A percentile compares a stretch with the other conserved stretches of the same genome.
phyloP scores from a whole-genome alignment of 2,329 filamentous ascomycete genomes.

The Ophiosphaerella korrae region DNA sequence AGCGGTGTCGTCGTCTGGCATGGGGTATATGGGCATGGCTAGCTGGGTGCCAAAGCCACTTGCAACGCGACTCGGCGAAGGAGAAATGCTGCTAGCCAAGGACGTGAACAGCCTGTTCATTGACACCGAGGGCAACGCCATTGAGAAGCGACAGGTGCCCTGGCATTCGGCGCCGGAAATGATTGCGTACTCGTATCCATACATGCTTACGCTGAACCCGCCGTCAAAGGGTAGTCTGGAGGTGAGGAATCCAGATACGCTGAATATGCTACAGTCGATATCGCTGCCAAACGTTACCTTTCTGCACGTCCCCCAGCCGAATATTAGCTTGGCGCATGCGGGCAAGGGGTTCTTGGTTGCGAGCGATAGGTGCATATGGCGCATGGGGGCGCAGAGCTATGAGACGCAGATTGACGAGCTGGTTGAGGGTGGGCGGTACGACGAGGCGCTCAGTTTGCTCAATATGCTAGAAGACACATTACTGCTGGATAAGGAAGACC shows the following conservation, averaged over 20 bases:
- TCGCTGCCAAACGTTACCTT: constrained; percentile 79
- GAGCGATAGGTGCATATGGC: constrained; percentile 91
- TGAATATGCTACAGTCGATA: constrained; percentile 87
- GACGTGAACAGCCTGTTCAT: constrained; percentile 96
- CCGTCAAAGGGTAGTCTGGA: constrained; percentile 84
- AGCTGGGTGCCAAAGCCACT: constrained; percentile 91
- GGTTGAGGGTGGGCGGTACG: constrained; percentile 73
- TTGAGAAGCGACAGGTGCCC: constrained; percentile 86
- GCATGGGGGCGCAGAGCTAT: constrained; percentile 92
- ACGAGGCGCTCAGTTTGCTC: constrained; percentile 90
- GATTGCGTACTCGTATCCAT: constrained; percentile 96
- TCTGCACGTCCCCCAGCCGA: constrained; percentile 89
- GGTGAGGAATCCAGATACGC: constrained; percentile 87
- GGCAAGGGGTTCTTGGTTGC: constrained; percentile 94
- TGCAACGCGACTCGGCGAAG: constrained; percentile 78
- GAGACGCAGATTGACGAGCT: constrained; percentile 86
- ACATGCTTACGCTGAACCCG: constrained; percentile 84
- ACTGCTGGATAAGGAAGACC: constrained; percentile 78
- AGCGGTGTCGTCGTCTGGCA: constrained; percentile 80
- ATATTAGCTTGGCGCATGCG: constrained; percentile 90
- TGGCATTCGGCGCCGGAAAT: constrained; percentile 88
- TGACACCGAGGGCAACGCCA: constrained; percentile 77
- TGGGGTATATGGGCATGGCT: constrained; percentile 96
- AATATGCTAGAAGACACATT: constrained; percentile 91
- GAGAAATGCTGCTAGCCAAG: constrained; percentile 91